Conservation (phyloP, 306 rosid species). For the Prunus davidiana region DNA sequence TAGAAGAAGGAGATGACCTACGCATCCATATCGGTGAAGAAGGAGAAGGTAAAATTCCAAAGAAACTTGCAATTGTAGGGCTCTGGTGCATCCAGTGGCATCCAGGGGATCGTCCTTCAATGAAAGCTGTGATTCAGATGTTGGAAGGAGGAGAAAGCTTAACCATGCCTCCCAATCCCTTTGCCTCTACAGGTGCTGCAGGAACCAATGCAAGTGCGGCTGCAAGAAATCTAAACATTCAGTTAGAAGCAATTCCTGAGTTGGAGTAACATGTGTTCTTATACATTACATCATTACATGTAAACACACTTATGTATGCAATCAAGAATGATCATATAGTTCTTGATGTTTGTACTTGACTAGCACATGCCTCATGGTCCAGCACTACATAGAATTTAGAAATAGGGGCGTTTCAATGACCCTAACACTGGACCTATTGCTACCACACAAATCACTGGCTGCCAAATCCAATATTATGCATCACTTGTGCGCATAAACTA, state of each 20-base stretch:
- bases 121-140: not conserved
- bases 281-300: not conserved
- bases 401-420: too few relatives aligned
- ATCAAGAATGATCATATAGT: not conserved
- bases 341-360: too few relatives aligned
- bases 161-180: constrained; percentile 4
- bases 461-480: too few relatives aligned
- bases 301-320: not conserved
- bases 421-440: too few relatives aligned
- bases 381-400: too few relatives aligned
- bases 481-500: too few relatives aligned
- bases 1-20: not conserved
- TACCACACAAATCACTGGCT: too few relatives aligned
- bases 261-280: not conserved
- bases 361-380: too few relatives aligned
- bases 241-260: constrained; percentile 5
- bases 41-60: not conserved
- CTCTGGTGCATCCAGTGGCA: constrained; percentile 18
- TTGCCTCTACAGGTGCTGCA: not conserved
- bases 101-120: not conserved
- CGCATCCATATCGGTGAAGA: not conserved
- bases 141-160: not conserved
- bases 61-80: constrained; percentile 6
- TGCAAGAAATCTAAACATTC: not conserved
- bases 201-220: not conserved